Base-by-base conservation (phyloP, 805 yeast genomes). In the Candida maris region DNA sequence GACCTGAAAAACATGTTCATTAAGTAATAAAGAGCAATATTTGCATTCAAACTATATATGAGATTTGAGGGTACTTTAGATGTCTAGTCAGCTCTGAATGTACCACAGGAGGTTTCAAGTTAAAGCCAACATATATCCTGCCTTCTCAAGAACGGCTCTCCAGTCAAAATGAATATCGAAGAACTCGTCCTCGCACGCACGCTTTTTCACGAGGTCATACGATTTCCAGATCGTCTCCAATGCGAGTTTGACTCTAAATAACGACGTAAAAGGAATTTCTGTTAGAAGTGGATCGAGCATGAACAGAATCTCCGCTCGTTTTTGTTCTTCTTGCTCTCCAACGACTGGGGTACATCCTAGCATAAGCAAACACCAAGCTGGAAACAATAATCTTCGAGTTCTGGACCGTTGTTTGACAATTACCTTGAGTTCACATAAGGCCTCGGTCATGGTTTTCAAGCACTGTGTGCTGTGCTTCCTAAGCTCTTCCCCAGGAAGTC, bases 351-450 rank as follows among this genome's bases (percentile, higher is more conserved):
- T 48, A 6, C 45, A 35, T 1, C 58, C 40, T 3, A 53, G 24
- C 3, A 60, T 49, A 9, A 60, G 39, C 9, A 61, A 26, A n/a
- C 61, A 37, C 66, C 66, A 61, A 8, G 46, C 46, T 5, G 66
- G 66, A 21, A 52, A 59, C 10, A 57, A 46, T 4, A 45, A 43
- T 12, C 42, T 41, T 26, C 39, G 27, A 22, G 35, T 29, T 16
- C 29, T 26, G 8, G 29, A 26, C 32, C 16, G 9, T 13, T 27
- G 32, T 49, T 48, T 26, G 16, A 15, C 16, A 50, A 31, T 8
- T 37, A 26, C 12, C 21, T 31, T 7, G 52, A 37, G 3, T 37
- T 19, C 13, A 15, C 18, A n/a, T 45, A 25, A 6, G 49, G 29
- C 20, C 42, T 28, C 3, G 48, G 43, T 15, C 41, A 33, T 18